Conservation (phyloP, 176 grass and related monocot genomes). For the Ensete ventricosum region DNA sequence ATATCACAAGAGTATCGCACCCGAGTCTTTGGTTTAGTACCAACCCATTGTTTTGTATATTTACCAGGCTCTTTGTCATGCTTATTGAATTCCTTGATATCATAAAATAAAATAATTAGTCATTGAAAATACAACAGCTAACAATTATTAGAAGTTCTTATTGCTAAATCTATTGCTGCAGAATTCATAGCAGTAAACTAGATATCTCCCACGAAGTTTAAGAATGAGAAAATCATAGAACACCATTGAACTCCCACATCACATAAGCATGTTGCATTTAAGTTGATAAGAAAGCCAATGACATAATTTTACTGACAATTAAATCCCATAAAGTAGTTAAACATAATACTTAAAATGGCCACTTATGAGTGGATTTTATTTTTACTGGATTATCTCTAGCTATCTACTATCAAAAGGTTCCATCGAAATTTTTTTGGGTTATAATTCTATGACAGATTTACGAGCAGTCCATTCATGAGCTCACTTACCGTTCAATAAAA, state of each 20-base stretch:
- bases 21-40: conserved; percentile 81
- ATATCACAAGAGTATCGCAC: conserved; percentile 66
- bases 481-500: too few species aligned
- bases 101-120: conserved; percentile 3
- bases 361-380: too few species aligned
- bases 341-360: too few species aligned
- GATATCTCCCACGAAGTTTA: neutral
- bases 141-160: neutral
- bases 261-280: neutral
- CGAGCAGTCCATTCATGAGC: too few species aligned
- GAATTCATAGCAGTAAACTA: neutral
- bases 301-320: too few species aligned
- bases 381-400: too few species aligned
- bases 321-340: too few species aligned
- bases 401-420: too few species aligned
- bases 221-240: neutral
- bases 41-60: conserved; percentile 73
- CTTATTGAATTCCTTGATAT: conserved; percentile 94
- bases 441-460: too few species aligned
- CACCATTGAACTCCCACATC: neutral
- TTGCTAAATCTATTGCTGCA: neutral
- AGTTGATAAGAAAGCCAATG: neutral
- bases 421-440: too few species aligned
- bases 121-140: too few species aligned
- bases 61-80: conserved; percentile 86